phyloP scores from a whole-genome alignment of 768 basidiomycete genomes.

The Leccinellum albellum region DNA sequence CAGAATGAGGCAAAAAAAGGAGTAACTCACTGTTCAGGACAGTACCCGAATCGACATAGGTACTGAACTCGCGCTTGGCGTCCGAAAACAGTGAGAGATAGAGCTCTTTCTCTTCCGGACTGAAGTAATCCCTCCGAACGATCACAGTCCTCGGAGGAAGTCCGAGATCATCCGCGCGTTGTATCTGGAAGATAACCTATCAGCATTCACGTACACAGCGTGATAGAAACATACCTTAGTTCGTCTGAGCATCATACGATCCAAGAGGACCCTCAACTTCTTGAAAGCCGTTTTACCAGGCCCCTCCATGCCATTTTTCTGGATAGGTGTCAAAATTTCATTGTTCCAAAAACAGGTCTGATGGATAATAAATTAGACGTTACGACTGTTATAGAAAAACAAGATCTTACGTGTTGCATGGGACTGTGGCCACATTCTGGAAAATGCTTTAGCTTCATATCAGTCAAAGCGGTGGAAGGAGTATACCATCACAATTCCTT shows the following conservation, averaged over 20 bases:
- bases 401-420: constrained; percentile 67
- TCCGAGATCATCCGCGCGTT: constrained; percentile 94
- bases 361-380: constrained; percentile 4
- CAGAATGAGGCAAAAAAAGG: not conserved
- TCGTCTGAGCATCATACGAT: constrained; percentile 92
- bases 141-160: constrained; percentile 89
- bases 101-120: constrained; percentile 94
- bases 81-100: constrained; percentile 90
- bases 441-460: not conserved
- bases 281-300: constrained; percentile 83
- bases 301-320: constrained; percentile 80
- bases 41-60: constrained; percentile 87
- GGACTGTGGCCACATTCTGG: constrained; percentile 81
- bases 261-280: constrained; percentile 84
- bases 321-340: constrained; percentile 94
- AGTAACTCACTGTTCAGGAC: constrained; percentile 78
- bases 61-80: constrained; percentile 87
- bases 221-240: constrained; percentile 55
- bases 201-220: not conserved
- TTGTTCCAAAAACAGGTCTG: constrained; percentile 97
- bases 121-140: constrained; percentile 88
- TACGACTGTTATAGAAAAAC: not conserved
- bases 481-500: constrained; percentile 72
- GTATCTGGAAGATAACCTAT: constrained; percentile 48
- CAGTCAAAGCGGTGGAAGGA: not conserved